Evolutionary conservation across 768 basidiomycete species (phyloP).

Genomic region (Lactarius evosmus): DNA sequence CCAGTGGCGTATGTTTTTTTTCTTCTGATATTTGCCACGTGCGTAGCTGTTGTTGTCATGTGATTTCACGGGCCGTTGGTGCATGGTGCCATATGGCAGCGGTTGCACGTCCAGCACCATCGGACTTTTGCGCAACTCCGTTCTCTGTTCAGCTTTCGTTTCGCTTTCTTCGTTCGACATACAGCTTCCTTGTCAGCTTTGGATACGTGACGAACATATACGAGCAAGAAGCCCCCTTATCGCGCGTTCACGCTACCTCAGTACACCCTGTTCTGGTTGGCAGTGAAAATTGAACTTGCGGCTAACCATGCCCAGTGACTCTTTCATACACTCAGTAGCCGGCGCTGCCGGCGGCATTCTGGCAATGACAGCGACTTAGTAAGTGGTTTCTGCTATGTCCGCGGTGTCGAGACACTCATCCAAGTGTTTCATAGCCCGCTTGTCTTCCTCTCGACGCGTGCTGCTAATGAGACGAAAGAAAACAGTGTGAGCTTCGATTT

Average conservation of each 20-base stretch:
- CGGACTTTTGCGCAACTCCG: background rate
- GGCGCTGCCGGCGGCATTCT: conserved; percentile 88
- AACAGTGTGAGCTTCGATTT: conserved; percentile 51
- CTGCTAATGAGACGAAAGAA: conserved; percentile 85
- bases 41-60: background rate
- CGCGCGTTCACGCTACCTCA: background rate
- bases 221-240: background rate
- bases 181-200: background rate
- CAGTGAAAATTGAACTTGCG: background rate
- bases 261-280: background rate
- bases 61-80: background rate
- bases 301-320: conserved; percentile 48
- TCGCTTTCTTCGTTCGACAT: background rate
- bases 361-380: conserved; percentile 92
- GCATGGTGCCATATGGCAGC: too few species aligned
- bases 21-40: background rate
- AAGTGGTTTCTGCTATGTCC: conserved; percentile 31
- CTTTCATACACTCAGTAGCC: conserved; percentile 79
- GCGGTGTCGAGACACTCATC: conserved; percentile 15
- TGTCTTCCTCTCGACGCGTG: conserved; percentile 87
- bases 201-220: background rate
- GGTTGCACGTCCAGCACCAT: background rate
- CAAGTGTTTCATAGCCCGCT: conserved; percentile 61
- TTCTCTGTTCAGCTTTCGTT: background rate
- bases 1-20: background rate